Base-by-base conservation (phyloP, 78 protist species). In the Mantamonas sphyraenae region DNA sequence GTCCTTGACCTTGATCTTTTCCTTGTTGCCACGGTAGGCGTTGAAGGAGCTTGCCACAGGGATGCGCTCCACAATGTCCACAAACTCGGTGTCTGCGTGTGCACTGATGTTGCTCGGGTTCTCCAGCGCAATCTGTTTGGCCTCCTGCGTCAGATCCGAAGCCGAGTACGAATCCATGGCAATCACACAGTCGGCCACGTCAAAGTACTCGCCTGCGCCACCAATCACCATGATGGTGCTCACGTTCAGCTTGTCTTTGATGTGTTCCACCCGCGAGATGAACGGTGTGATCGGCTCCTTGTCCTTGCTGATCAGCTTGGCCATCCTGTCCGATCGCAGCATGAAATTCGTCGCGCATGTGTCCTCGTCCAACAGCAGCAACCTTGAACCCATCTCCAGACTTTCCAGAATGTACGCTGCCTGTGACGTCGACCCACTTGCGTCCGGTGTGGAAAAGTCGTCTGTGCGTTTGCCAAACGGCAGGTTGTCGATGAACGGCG, bases 281-380 rank as follows among this genome's bases (percentile, higher is more conserved):
- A 83, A 76, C 16, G 88, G 83, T 4, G 74, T 64, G 59, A 83
- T 76, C 45, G 88, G 88, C 60, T 83, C 88, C 31, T 26, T 12
- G 37, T 68, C 70, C 33, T 31, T 2, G 5, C 59, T 0, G 26
- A 83, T 83, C 33, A 83, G 71, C 65, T 12, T 16, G 58, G 1
- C 50, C 87, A 82, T 76, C 17, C 57, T 40, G 45, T 0, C 8
- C 51, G 71, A 81, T 35, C 87, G 69, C 47, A 76, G 39, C 88
- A 83, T 65, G 59, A 83, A 83, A 76, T 83, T 83, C 57, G 88
- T 77, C 31, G 88, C 88, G 38, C 65, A 51, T 34, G 81, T 76
- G 68, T 83, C 88, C 56, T 83, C 88, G 43, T 83, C 88, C 30
- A 83, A 22, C 42, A 83, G 71, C 51, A 83, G 47, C 58, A 37